Conservation (phyloP, 441 rosid genomes). For the Gossypium davidsonii region DNA sequence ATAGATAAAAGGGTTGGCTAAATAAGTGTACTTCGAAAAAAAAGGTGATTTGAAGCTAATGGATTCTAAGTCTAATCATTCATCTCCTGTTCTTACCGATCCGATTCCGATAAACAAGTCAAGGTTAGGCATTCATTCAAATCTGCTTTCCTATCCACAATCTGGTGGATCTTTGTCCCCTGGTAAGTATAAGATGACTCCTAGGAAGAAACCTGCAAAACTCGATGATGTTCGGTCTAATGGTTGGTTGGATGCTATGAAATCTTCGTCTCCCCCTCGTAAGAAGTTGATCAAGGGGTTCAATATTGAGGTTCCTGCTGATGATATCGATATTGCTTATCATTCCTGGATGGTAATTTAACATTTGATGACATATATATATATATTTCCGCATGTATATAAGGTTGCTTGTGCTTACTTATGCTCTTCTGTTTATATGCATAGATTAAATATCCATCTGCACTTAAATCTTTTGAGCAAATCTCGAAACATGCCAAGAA, state of each 20-base stretch:
- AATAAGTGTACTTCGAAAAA: neutral
- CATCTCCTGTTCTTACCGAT: conserved; percentile 63
- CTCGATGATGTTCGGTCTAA: conserved; percentile 79
- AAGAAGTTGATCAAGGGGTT: conserved; percentile 59
- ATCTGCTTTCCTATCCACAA: conserved; percentile 37
- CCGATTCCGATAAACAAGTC: conserved; percentile 48
- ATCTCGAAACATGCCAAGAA: conserved; percentile 49
- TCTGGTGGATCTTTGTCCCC: conserved; percentile 46
- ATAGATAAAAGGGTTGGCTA: conserved; percentile 82
- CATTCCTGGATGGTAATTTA: conserved; percentile 63
- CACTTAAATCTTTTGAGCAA: conserved; percentile 57
- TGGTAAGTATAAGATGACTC: conserved; percentile 36
- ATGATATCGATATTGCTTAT: conserved; percentile 57
- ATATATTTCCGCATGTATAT: neutral
- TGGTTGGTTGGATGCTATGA: conserved; percentile 94
- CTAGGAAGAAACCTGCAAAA: conserved; percentile 59
- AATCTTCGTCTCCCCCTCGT: conserved; percentile 89
- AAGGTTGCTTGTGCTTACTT: neutral
- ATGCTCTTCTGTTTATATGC: conserved; percentile 17
- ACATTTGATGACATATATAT: neutral
- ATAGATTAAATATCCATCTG: conserved; percentile 87
- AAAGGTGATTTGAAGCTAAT: conserved; percentile 24
- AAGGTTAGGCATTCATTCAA: conserved; percentile 45
- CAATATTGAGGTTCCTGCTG: conserved; percentile 38
- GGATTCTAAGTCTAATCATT: conserved; percentile 59